phyloP scores from a whole-genome alignment of 306 rosid genomes.

The Arachis stenosperma region DNA sequence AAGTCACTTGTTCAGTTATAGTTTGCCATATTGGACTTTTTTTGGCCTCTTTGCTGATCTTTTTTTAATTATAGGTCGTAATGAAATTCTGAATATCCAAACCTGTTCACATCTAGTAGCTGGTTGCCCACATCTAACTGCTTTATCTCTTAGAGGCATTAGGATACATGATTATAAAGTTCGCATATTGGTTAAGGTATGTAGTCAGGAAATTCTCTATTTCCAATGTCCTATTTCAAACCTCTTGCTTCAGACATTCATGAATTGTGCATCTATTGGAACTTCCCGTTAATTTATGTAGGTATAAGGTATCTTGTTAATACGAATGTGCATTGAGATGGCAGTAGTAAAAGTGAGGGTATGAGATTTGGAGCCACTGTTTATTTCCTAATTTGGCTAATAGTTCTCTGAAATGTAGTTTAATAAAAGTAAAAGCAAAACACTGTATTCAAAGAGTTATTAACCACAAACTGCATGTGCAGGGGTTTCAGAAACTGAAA shows the following conservation, averaged over 20 bases:
- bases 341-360: not conserved
- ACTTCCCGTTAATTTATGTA: slow-evolving; percentile 7
- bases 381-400: not conserved
- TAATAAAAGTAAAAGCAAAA: slow-evolving; percentile 21
- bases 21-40: slow-evolving; percentile 17
- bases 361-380: slow-evolving; percentile 14
- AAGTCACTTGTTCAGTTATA: slow-evolving; percentile 34
- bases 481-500: slow-evolving; percentile 83
- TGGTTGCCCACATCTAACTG: slow-evolving; percentile 76
- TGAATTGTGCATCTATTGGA: slow-evolving; percentile 6
- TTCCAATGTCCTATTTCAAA: slow-evolving; percentile 5
- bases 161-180: slow-evolving; percentile 91
- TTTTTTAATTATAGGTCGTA: slow-evolving; percentile 72
- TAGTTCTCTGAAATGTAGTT: slow-evolving; percentile 16
- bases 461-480: slow-evolving; percentile 43
- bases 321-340: not conserved
- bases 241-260: slow-evolving; percentile 7
- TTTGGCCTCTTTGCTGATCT: slow-evolving; percentile 42
- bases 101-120: slow-evolving; percentile 75
- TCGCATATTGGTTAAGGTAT: slow-evolving; percentile 87
- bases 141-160: slow-evolving; percentile 95
- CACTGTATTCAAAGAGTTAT: slow-evolving; percentile 21
- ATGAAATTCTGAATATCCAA: slow-evolving; percentile 91
- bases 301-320: not conserved
- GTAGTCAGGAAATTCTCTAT: slow-evolving; percentile 25